Base-by-base conservation (phyloP, 1,139 yeast species). In the Yamadazyma aaseri region DNA sequence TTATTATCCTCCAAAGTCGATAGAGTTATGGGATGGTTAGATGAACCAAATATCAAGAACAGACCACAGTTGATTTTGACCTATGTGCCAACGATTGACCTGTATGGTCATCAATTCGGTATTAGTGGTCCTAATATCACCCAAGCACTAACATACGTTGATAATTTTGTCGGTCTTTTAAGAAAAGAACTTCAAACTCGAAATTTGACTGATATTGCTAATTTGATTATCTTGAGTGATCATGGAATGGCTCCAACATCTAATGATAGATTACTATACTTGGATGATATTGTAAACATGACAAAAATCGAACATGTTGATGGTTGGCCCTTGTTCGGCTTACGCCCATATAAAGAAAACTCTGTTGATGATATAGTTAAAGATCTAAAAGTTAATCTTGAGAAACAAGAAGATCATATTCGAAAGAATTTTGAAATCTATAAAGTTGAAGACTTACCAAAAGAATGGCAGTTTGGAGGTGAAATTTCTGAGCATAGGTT, bases 231-330 rank as follows among this genome's bases (percentile, higher is more conserved):
- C 31, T 84, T 89, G 1, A 86, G 96, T 34, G 96, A 89, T 53
- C 96, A 89, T 54, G 97, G 97, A 5, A 87, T 89, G 96, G 84
- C 95, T 0, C 94, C 95, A 2, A 84, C 95, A 1, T 74, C 87
- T 0, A 75, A 79, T 41, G 69, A 73, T 12, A 63, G 96, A 36
- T 53, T 84, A 6, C 61, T 86, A 2, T 79, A 76, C 46, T 57
- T 86, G 36, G 95, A 86, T 52, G 92, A 86, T 45, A 43, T 84
- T 12, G 58, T 86, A 6, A 80, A 81, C 47, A 44, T 72, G 42
- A 49, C 56, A 2, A 63, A 70, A 29, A 69, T 85, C 32, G 81
- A 79, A 37, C 81, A 80, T 49, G 61, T 73, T 27, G 92, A 83
- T 51, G 95, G 95, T n/a, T 85, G 94, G 90, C 95, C 96, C n/a